Conservation (phyloP, 805 yeast species). For the Monosporozyma aquatica region DNA sequence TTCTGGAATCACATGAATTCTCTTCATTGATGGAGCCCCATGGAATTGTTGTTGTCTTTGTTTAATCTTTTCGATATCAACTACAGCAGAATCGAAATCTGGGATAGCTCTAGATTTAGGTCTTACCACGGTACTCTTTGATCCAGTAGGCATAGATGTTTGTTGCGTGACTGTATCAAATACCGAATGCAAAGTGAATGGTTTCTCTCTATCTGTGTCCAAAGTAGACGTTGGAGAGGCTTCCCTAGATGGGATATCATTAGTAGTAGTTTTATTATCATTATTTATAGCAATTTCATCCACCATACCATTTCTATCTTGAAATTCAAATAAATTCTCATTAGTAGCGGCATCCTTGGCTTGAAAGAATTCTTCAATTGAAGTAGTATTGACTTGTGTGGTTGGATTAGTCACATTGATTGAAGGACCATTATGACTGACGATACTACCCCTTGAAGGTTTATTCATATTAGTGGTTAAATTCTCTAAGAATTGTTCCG, state of each 20-base stretch:
- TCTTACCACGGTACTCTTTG: constrained; percentile 26
- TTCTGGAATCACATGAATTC: constrained; percentile 12
- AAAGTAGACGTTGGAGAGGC: not conserved
- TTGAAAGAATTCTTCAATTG: constrained; percentile 49
- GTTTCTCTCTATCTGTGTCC: not conserved
- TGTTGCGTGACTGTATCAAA: constrained; percentile 9
- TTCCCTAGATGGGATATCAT: not conserved
- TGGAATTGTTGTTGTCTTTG: constrained; percentile 20
- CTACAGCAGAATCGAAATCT: constrained; percentile 24
- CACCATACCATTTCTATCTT: constrained; percentile 1
- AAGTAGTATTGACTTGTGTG: constrained; percentile 22
- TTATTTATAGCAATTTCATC: not conserved
- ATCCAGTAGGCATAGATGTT: not conserved
- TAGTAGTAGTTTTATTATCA: not conserved
- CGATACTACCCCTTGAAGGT: constrained; percentile 5
- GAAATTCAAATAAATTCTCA: not conserved
- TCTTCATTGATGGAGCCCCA: constrained; percentile 28
- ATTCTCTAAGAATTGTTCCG: constrained; percentile 29
- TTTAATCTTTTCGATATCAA: constrained; percentile 24
- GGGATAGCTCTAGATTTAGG: constrained; percentile 30
- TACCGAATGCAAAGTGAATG: constrained; percentile 10
- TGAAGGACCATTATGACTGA: not conserved
- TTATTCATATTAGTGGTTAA: constrained; percentile 27
- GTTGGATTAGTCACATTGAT: constrained; percentile 13
- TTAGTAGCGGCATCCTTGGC: constrained; percentile 11